These are phyloP conservation scores for Melocanna baccifera DNA, from an alignment of 176 grass and related monocot species.

Conservation along the genomic window DNA sequence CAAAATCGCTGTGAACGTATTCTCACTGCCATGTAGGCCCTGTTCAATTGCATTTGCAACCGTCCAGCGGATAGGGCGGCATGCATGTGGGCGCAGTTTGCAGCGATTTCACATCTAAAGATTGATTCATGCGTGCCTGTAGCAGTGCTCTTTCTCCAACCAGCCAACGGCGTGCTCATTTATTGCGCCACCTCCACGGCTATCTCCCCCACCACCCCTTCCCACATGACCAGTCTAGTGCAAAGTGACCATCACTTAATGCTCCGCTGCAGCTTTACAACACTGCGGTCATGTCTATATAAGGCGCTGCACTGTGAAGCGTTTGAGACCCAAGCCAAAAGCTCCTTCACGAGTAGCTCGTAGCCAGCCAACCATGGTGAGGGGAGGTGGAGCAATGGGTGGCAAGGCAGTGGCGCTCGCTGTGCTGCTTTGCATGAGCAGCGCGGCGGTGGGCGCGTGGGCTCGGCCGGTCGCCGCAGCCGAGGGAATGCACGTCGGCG, in stretches of 20 bases:
- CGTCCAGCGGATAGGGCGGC: too few relatives aligned
- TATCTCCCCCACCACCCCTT: not conserved
- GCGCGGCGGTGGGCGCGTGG: slow-evolving; percentile 40
- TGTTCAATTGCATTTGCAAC: too few relatives aligned
- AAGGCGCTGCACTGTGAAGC: not conserved
- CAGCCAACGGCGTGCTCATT: slow-evolving; percentile 13
- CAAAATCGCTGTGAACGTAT: too few relatives aligned
- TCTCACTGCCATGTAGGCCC: too few relatives aligned
- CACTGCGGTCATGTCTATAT: slow-evolving; percentile 13
- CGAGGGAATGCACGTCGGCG: not conserved
- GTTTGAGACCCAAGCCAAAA: not conserved
- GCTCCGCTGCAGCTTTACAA: slow-evolving; percentile 11
- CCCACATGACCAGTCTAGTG: slow-evolving; percentile 41
- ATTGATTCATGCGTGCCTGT: not conserved
- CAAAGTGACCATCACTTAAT: slow-evolving; percentile 28
- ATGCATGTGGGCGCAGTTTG: too few relatives aligned
- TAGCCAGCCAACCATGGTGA: slow-evolving; percentile 7
- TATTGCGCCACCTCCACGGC: slow-evolving; percentile 39
- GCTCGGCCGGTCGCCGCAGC: slow-evolving; percentile 29
- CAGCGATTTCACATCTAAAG: not conserved
- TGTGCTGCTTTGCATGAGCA: slow-evolving; percentile 53
- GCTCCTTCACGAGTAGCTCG: not conserved
- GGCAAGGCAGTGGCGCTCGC: slow-evolving; percentile 38
- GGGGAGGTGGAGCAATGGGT: not conserved
- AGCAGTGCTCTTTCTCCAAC: not conserved